Percentiles rank a stretch among this genome's conserved stretches.
Evolutionary conservation across 225 moss, liverwort and hornwort species (phyloP).

Genomic region (Marchantia paleacea): DNA sequence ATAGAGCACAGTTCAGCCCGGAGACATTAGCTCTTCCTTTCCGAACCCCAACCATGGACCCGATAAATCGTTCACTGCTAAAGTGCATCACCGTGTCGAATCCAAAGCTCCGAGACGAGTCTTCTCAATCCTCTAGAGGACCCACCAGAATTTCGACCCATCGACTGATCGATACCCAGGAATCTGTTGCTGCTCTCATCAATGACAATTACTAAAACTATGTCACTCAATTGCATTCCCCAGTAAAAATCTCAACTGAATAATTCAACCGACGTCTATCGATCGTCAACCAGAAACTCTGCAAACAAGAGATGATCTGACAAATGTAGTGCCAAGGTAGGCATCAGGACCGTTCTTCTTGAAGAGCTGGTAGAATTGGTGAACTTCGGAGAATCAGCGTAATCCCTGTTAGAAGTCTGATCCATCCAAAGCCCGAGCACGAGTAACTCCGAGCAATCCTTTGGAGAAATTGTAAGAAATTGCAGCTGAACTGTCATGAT

Average conservation of each 20-base stretch:
- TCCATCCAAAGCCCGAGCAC: neutral
- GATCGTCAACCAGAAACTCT: neutral
- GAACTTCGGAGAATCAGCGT: neutral
- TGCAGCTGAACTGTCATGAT: neutral
- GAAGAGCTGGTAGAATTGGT: neutral
- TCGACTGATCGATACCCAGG: too few species aligned
- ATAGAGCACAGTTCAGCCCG: too few species aligned
- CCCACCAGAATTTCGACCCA: too few species aligned
- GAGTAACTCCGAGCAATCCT: neutral
- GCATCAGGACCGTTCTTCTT: neutral
- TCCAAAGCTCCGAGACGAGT: too few species aligned
- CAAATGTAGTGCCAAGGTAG: neutral
- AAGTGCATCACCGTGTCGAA: too few species aligned
- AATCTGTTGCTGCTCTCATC: neutral
- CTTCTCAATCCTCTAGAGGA: too few species aligned
- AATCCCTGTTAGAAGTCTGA: neutral
- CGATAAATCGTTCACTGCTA: too few species aligned
- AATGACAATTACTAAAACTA: neutral
- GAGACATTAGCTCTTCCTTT: too few species aligned
- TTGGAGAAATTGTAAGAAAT: neutral
- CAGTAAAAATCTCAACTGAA: too few species aligned
- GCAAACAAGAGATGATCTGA: neutral
- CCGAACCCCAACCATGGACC: too few species aligned
- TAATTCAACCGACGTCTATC: neutral
- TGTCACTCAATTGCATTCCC: neutral